These are phyloP conservation scores for Solanum gandarillasii DNA, from an alignment of 257 asterid genomes.

Conservation along the genomic window DNA sequence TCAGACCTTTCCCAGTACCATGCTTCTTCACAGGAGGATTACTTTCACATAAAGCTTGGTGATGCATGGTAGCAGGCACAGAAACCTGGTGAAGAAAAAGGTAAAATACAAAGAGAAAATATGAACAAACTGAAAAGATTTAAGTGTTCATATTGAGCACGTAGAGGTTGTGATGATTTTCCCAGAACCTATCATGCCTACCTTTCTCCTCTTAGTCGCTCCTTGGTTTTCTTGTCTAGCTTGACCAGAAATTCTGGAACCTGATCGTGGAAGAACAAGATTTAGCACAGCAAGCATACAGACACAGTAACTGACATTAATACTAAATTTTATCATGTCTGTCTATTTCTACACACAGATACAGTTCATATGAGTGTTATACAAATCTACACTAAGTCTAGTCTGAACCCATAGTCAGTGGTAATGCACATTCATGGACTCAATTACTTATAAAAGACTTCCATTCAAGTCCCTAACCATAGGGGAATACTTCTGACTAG, in stretches of 20 bases:
- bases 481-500: neutral
- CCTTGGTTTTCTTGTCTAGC: slow-evolving; percentile 29
- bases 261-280: slow-evolving; percentile 29
- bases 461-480: neutral
- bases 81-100: slow-evolving; percentile 32
- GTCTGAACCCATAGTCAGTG: neutral
- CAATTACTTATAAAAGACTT: neutral
- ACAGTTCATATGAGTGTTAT: neutral
- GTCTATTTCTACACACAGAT: neutral
- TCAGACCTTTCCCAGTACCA: slow-evolving; percentile 73
- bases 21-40: slow-evolving; percentile 18
- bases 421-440: neutral
- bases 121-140: neutral
- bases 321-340: neutral
- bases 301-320: neutral
- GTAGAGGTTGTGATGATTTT: neutral
- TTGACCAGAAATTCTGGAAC: slow-evolving; percentile 30
- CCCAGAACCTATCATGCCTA: slow-evolving; percentile 10
- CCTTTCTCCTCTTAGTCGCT: slow-evolving; percentile 64
- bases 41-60: slow-evolving; percentile 25
- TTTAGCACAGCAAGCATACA: neutral
- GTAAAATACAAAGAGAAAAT: neutral
- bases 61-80: slow-evolving; percentile 24
- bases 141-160: neutral
- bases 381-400: neutral